Evolutionary conservation across 2,329 filamentous ascomycete genomes (phyloP).

Genomic region (Talaromyces sp.): DNA sequence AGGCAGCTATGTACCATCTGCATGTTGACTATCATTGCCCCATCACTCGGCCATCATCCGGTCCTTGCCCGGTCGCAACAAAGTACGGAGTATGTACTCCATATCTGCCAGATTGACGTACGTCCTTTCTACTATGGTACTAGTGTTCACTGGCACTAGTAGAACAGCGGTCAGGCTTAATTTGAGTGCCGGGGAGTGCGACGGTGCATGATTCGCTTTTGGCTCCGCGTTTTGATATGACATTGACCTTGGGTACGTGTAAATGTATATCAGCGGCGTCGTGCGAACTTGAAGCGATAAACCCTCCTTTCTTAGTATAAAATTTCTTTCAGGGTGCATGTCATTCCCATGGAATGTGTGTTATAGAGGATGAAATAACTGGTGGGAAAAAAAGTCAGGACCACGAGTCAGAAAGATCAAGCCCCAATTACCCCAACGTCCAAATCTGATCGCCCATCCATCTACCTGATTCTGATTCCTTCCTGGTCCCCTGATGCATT

Average conservation of each 20-base stretch:
- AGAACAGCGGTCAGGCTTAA: conserved; percentile 6
- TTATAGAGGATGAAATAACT: too few relatives aligned
- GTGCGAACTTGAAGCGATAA: too few relatives aligned
- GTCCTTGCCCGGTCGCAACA: not conserved
- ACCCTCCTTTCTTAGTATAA: too few relatives aligned
- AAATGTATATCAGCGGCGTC: not conserved
- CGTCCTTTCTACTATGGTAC: not conserved
- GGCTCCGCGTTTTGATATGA: too few relatives aligned
- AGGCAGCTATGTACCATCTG: not conserved
- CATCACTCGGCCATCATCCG: not conserved
- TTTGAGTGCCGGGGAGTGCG: not conserved
- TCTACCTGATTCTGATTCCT: not conserved
- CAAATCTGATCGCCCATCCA: not conserved
- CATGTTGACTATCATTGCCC: not conserved
- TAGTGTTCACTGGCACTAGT: not conserved
- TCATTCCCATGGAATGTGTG: too few relatives aligned
- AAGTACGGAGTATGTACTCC: not conserved
- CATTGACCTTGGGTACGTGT: too few relatives aligned
- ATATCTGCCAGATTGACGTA: not conserved
- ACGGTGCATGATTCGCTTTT: too few relatives aligned
- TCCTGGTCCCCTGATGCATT: not conserved
- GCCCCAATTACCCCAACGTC: not conserved
- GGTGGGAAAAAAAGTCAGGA: too few relatives aligned
- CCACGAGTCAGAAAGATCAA: too few relatives aligned
- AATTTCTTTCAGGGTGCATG: too few relatives aligned